phyloP scores from a whole-genome alignment of 495 filamentous ascomycete genomes.

The Podospora appendiculata region DNA sequence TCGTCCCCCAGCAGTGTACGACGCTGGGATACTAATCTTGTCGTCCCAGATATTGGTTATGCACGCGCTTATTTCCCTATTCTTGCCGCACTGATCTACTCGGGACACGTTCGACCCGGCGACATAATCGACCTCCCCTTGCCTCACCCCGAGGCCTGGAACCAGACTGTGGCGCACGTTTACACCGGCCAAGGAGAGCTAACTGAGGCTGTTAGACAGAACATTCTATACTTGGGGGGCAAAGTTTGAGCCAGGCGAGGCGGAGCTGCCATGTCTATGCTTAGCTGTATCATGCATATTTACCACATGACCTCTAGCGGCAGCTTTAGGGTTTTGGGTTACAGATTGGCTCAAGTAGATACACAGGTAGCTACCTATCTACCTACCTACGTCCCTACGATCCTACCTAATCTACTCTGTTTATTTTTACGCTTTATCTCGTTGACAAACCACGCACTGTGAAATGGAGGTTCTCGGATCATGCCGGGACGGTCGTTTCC shows the following conservation, averaged over 20 bases:
- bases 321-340: not conserved
- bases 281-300: not conserved
- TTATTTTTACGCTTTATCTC: not conserved
- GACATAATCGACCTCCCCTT: constrained; percentile 49
- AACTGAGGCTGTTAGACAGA: constrained; percentile 37
- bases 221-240: constrained; percentile 46
- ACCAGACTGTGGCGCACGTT: constrained; percentile 38
- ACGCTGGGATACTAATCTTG: constrained; percentile 1
- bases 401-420: not conserved
- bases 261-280: not conserved
- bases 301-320: not conserved
- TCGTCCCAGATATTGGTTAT: constrained; percentile 37
- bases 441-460: too few species aligned
- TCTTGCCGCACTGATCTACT: constrained; percentile 43
- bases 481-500: too few species aligned
- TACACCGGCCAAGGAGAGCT: constrained; percentile 44
- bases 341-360: not conserved
- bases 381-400: not conserved
- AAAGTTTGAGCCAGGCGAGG: constrained; percentile 23
- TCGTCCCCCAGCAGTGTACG: not conserved
- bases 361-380: not conserved
- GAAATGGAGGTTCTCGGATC: too few species aligned
- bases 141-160: constrained; percentile 47
- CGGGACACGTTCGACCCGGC: constrained; percentile 38
- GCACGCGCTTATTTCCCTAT: constrained; percentile 42